A percentile compares a stretch with the other conserved stretches of the same genome.
Evolutionary conservation across 352 stramenopile species (phyloP).

Genomic region (Phytophthora lateralis): DNA sequence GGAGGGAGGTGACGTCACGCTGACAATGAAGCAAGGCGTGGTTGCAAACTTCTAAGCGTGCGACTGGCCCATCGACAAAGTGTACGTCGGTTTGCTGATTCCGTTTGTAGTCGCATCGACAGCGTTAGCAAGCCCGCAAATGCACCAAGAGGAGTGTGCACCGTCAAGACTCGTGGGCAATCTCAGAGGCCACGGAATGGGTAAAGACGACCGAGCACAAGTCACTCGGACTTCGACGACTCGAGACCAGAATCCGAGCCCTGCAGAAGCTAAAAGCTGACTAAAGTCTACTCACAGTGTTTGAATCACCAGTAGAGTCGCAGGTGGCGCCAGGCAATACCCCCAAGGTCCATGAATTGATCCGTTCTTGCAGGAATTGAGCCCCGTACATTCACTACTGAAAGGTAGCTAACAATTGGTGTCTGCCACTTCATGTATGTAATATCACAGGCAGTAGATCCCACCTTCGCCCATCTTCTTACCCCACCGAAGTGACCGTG

Average conservation of each 20-base stretch:
- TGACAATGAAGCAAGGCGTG: neutral
- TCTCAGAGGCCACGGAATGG: neutral
- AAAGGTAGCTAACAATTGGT: neutral
- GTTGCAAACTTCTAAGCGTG: no score
- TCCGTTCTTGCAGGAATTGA: neutral
- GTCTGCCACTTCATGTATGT: neutral
- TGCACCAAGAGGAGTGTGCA: neutral
- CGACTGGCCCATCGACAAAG: no score
- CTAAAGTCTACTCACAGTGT: neutral
- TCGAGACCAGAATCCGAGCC: slow-evolving; percentile 14
- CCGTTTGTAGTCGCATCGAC: neutral
- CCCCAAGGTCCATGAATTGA: neutral
- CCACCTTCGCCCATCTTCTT: slow-evolving; percentile 11
- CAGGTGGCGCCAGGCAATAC: neutral
- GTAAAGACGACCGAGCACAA: slow-evolving; percentile 1
- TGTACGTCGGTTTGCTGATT: neutral
- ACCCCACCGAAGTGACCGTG: slow-evolving; percentile 5
- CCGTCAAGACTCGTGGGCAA: slow-evolving; percentile 1
- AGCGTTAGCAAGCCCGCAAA: slow-evolving; percentile 8
- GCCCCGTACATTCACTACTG: neutral
- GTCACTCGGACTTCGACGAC: neutral
- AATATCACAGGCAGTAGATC: neutral
- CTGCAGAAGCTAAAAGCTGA: neutral
- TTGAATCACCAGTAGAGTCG: slow-evolving; percentile 14
- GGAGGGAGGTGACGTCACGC: no score